Base-by-base conservation (phyloP, 768 basidiomycete genomes). In the Phylloporus rhodoxanthus region DNA sequence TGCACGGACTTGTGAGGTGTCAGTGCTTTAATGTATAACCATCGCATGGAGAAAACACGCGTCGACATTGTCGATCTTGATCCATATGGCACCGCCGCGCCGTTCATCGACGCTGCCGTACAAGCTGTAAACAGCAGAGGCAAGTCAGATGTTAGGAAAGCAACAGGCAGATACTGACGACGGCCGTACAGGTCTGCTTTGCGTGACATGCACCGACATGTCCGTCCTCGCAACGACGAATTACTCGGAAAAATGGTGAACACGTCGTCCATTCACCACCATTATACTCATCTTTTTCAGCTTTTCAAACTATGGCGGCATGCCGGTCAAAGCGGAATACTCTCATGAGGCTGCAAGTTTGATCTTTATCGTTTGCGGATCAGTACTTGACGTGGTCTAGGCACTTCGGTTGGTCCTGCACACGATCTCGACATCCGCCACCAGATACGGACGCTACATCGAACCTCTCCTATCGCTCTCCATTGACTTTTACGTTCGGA, bases 31-130 rank as follows among this genome's bases (percentile, higher is more conserved):
- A 92, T 99, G 90, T 98, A 96, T 63, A 77, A 77, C 41, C 92
- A 93, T 61, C 84, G 93, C 33, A 73, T 81, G 25, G 83, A 84
- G 45, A 77, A 74, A 40, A 69, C 75, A 10, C 81, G 85, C 2
- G 93, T 97, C 17, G 94, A 98, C 55, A 90, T 90, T 25, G 84
- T 99, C n/a, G 96, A 99, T 65, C 78, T 99, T 23, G 96, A 99
- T 65, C 96, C 96, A 0, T 99, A 98, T 60, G 96, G 96, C 1
- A 95, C 92, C 8, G 96, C 96, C 0, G 87, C 92, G 4, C 96
- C 95, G 2, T 99, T 99, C 65, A 85, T 99, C 23, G 96, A 99
- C 58, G 85, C 85, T 19, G 93, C 95, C 0, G 84, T 99, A 14
- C 93, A 97, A 59, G 82, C 81, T 50, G 74, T 96, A 8, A 79